Evolutionary conservation across 2,329 filamentous ascomycete genomes (phyloP), one percentile per base, ranked within the genome.

Genomic region (Knufia fluminis): DNA sequence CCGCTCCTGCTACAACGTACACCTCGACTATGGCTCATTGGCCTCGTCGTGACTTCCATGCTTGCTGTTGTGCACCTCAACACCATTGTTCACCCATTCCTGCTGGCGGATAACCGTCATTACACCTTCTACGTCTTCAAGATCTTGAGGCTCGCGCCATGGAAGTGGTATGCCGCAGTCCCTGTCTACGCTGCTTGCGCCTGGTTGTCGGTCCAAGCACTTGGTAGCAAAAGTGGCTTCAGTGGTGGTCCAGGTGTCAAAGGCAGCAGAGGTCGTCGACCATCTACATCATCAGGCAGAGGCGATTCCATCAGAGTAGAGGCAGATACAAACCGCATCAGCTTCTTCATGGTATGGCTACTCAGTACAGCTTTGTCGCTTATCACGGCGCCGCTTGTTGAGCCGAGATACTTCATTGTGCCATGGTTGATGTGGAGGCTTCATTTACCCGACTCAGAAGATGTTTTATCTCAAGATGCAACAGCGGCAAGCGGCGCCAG

Each of bases 111-210:
- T 66, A 98, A 98, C 66, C 77, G 92, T 2, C 92, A 98, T 66
- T 98, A 95, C 70, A 84, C 94, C 65, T 98, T 98, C 67, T 98
- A 98, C 69, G 73, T 94, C 52, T 98, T 98, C 72, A 82, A 89
- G 1, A 80, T 89, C 60, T 82, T 97, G 32, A 77, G 85, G 2
- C 75, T 75, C 4, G 78, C 86, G 36, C 71, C 73, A 1, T 67
- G 71, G 16, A 67, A 87, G 46, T 82, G 82, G 31, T 89, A 88
- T 59, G 66, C 76, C 0, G 80, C 85, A 1, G 76, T 83, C 0
- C 73, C 82, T 0, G 69, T 83, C 1, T 97, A 98, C 66, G 75
- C 85, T 2, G 9, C 79, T 14, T 83, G 80, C 59, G 82, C 77
- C 6, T 91, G 82, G 77, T 67, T 83, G 10, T 76, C 79, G 26